Evolutionary conservation across 2,329 filamentous ascomycete species (phyloP), one percentile per base, ranked within the genome.

Genomic region (Chaetomiaceae sp.): DNA sequence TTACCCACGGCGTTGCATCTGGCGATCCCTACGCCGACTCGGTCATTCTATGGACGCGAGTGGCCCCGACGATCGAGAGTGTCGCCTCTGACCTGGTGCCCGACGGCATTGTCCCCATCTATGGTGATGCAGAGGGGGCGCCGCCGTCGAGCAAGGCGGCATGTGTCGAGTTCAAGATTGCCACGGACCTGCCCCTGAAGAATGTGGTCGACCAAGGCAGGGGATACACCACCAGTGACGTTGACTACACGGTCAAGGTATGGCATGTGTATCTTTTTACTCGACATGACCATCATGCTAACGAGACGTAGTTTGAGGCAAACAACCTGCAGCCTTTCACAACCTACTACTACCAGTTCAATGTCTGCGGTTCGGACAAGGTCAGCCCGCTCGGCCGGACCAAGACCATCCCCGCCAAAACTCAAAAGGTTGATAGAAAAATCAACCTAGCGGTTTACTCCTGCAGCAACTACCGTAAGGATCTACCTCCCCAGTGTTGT

Each of bases 181-280:
- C 75, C 13, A 69, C 70, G 18, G 75, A 77, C 59, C 64, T 74
- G 45, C 66, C 71, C n/a, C 51, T 67, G n/a, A 55, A 62, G 1
- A 49, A 54, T 2, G 69, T 80, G 7, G 79, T 80, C 2, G 73
- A 77, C 46, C 72, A 71, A 1, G 86, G 86, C 5, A 78, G 70
- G 32, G 84, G 77, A 1, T 88, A 83, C 63, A 90, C 87, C 0
- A 86, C 78, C 32, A 86, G 80, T 1, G 86, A 90, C 64, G 80
- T 90, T 43, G 87, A 90, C 64, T 90, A 84, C 64, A 90, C 86
- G 0, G 73, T 89, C 55, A 89, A 89, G 75, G 81, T 51, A 14
- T 32, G 27, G n/a, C n/a, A n/a, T n/a, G n/a, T n/a, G n/a, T n/a
- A n/a, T n/a, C n/a, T n/a, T n/a, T n/a, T n/a, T n/a, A n/a, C n/a